Evolutionary conservation across 139 green algal species (phyloP).

Genomic region (Gonium pectorale): DNA sequence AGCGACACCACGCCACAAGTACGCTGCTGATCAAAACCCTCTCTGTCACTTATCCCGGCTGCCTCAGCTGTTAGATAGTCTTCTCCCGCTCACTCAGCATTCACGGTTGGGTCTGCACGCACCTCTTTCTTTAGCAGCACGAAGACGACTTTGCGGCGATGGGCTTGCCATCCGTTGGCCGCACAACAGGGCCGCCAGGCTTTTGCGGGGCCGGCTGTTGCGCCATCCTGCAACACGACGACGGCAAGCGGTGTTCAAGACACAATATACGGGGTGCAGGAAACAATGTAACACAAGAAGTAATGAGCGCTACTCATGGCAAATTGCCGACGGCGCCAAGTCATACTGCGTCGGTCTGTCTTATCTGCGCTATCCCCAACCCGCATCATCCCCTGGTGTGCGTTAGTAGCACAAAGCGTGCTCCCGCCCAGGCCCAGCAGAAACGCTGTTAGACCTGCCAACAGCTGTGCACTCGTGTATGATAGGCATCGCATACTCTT

Average conservation of each 20-base stretch:
- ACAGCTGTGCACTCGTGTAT: not conserved
- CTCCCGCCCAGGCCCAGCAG: not conserved
- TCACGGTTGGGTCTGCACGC: no score
- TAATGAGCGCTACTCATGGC: not conserved
- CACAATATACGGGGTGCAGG: not conserved
- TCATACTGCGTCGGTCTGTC: no score
- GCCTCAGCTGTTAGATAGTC: no score
- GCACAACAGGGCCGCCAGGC: constrained; percentile 70
- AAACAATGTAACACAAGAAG: not conserved
- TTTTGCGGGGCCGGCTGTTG: constrained; percentile 85
- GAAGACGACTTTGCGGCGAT: constrained; percentile 79
- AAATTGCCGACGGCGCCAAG: not conserved
- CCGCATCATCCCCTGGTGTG: no score
- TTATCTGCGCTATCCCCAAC: no score
- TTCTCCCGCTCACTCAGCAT: no score
- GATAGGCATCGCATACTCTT: not conserved
- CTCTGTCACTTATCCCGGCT: no score
- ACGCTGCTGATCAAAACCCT: no score
- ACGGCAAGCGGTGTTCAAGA: not conserved
- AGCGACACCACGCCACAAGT: no score
- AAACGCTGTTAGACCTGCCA: not conserved
- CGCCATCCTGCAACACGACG: constrained; percentile 79
- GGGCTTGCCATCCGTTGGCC: constrained; percentile 85
- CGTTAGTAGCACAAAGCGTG: no score
- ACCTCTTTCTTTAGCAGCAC: constrained; percentile 92